A percentile compares a stretch with the other conserved stretches of the same genome.
Evolutionary conservation across 306 rosid species (phyloP).

Genomic region (Phaseolus lunatus): DNA sequence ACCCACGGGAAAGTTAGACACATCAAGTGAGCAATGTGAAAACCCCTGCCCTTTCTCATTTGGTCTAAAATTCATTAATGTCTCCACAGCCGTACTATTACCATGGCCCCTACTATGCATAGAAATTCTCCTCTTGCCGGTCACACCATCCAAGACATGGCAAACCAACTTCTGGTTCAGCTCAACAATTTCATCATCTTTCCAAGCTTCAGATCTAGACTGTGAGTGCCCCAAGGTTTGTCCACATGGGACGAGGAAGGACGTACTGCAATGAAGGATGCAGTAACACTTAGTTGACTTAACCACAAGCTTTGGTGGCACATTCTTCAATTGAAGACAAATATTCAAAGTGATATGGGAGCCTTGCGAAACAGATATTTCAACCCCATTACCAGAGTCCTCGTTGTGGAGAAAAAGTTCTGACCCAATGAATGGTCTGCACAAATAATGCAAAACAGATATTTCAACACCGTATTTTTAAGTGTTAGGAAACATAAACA

Average conservation of each 20-base stretch:
- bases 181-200: slow-evolving; percentile 8
- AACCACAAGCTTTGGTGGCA: slow-evolving; percentile 41
- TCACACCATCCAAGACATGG: slow-evolving; percentile 48
- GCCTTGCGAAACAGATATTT: slow-evolving; percentile 51
- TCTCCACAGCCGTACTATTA: slow-evolving; percentile 37
- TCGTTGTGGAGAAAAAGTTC: slow-evolving; percentile 57
- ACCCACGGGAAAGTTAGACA: slow-evolving; percentile 65
- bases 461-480: background rate
- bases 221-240: background rate
- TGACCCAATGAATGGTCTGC: slow-evolving; percentile 64
- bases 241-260: slow-evolving; percentile 1
- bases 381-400: slow-evolving; percentile 40
- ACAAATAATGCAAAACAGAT: slow-evolving; percentile 30
- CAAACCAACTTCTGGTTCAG: slow-evolving; percentile 30
- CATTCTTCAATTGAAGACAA: slow-evolving; percentile 67
- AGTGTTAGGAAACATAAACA: background rate
- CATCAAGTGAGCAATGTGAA: slow-evolving; percentile 69
- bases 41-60: slow-evolving; percentile 73
- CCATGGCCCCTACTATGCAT: slow-evolving; percentile 6
- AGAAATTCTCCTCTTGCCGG: slow-evolving; percentile 16
- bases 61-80: slow-evolving; percentile 51
- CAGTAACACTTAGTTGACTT: slow-evolving; percentile 50
- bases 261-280: slow-evolving; percentile 35
- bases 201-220: slow-evolving; percentile 25
- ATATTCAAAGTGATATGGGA: slow-evolving; percentile 60